Evolutionary conservation across 768 basidiomycete species (phyloP).

Genomic region (Pulveroboletus frians): DNA sequence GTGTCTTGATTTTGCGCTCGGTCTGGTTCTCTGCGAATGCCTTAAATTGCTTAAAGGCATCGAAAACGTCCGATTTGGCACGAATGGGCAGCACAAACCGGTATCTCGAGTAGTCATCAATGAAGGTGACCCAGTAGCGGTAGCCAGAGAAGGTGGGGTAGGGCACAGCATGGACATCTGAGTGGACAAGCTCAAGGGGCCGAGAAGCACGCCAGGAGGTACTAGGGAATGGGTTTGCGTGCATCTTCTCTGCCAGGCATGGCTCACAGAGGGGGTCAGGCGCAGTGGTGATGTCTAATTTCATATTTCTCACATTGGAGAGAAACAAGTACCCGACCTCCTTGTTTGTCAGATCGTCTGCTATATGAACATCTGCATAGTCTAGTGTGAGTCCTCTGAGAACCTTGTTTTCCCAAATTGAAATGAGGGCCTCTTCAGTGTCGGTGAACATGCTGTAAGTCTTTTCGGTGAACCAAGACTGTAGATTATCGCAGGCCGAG

Average conservation of each 20-base stretch:
- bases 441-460: no score
- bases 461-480: no score
- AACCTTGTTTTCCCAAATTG: no score
- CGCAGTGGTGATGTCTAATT: neutral
- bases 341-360: no score
- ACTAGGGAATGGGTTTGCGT: conserved; percentile 16
- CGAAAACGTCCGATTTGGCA: conserved; percentile 21
- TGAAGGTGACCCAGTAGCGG: conserved; percentile 12
- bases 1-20: conserved; percentile 8
- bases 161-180: conserved; percentile 18
- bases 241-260: conserved; percentile 17
- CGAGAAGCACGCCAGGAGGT: no score
- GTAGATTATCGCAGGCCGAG: no score
- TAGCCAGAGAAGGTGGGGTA: neutral
- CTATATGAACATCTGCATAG: no score
- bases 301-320: neutral
- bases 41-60: conserved; percentile 20
- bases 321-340: no score
- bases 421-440: no score
- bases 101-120: conserved; percentile 6
- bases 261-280: neutral
- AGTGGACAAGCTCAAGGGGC: conserved; percentile 4
- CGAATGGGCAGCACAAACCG: conserved; percentile 18
- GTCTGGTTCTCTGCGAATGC: conserved; percentile 23
- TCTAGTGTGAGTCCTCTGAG: no score